A percentile compares a stretch with the other conserved stretches of the same genome.
phyloP scores from a whole-genome alignment of 805 yeast species.

The Pichia nakasei region DNA sequence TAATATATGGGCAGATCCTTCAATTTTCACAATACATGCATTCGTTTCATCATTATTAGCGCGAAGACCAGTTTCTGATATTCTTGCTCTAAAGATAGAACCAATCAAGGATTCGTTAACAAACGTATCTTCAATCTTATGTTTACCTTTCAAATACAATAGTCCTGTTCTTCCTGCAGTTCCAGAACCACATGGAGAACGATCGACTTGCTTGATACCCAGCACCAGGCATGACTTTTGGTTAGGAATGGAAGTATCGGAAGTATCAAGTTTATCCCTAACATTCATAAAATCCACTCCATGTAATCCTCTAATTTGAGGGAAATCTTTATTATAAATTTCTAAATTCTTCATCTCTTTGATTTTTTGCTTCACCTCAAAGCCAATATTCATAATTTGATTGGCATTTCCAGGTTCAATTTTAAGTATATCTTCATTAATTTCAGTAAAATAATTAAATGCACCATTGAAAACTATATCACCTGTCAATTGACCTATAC shows the following conservation, averaged over 20 bases:
- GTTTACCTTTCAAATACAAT: constrained; percentile 12
- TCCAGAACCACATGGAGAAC: constrained; percentile 25
- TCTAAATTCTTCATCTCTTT: constrained; percentile 7
- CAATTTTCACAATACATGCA: constrained; percentile 19
- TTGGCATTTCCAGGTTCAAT: constrained; percentile 17
- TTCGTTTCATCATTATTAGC: constrained; percentile 15
- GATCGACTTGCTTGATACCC: constrained; percentile 21
- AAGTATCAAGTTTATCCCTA: constrained; percentile 3
- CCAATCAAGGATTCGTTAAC: constrained; percentile 23
- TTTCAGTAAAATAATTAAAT: constrained; percentile 17
- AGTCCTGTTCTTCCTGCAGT: constrained; percentile 22
- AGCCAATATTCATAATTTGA: constrained; percentile 13
- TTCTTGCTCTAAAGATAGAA: constrained; percentile 14
- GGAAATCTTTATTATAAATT: constrained; percentile 16
- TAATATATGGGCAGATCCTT: constrained; percentile 18
- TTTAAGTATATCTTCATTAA: constrained; percentile 6
- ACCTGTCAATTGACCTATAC: constrained; percentile 15
- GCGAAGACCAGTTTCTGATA: constrained; percentile 11
- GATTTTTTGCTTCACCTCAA: constrained; percentile 14
- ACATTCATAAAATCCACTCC: constrained; percentile 16
- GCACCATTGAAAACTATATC: constrained; percentile 24
- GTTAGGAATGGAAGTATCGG: constrained; percentile 11
- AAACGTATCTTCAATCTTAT: constrained; percentile 4
- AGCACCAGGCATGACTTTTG: constrained; percentile 18
- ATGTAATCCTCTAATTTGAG: constrained; percentile 17